phyloP scores from a whole-genome alignment of 2,329 filamentous ascomycete genomes.

The Hypoxylon sp. region DNA sequence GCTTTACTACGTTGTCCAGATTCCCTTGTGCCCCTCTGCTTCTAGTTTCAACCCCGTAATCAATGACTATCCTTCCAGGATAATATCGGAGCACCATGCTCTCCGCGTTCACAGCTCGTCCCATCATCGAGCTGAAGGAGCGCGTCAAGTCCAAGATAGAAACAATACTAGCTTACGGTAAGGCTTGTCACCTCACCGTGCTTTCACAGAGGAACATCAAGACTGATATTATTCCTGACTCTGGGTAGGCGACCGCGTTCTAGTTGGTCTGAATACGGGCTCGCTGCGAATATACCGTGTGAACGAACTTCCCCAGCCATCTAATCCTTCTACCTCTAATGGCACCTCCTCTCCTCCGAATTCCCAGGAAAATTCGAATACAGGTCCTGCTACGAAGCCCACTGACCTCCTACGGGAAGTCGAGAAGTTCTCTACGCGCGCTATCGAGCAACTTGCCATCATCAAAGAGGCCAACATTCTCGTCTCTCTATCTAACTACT shows the following conservation, averaged over 20 bases:
- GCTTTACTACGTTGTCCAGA: not conserved
- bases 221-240: constrained; percentile 14
- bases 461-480: constrained; percentile 96
- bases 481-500: constrained; percentile 89
- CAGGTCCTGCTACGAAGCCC: constrained; percentile 61
- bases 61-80: constrained; percentile 35
- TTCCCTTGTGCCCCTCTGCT: not conserved
- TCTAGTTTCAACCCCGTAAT: constrained; percentile 3
- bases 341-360: constrained; percentile 46
- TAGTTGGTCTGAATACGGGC: constrained; percentile 93
- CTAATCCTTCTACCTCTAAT: constrained; percentile 56
- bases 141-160: constrained; percentile 98
- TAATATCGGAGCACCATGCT: constrained; percentile 75
- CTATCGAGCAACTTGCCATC: constrained; percentile 93
- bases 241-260: constrained; percentile 82
- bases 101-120: constrained; percentile 95
- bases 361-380: constrained; percentile 46
- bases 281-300: constrained; percentile 91
- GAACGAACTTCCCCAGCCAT: constrained; percentile 71
- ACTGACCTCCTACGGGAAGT: constrained; percentile 92
- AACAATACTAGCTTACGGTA: constrained; percentile 91
- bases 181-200: constrained; percentile 38
- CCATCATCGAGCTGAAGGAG: constrained; percentile 95
- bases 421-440: constrained; percentile 91
- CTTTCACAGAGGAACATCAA: not conserved